Conservation (phyloP, 2,329 filamentous ascomycete genomes). For the Rhynchosporium secalis region DNA sequence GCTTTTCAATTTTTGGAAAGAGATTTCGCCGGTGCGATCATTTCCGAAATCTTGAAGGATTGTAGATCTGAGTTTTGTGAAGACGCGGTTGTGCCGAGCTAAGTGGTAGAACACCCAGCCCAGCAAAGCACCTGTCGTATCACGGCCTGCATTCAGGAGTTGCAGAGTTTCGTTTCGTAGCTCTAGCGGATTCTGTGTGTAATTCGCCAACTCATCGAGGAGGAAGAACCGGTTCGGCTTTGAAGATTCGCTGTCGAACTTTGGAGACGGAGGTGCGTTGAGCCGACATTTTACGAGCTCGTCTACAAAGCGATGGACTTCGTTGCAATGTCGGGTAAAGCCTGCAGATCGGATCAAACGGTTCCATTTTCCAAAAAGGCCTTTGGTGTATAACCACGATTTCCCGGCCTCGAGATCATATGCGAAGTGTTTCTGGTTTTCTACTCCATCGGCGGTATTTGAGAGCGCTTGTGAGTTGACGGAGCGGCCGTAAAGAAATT, state of each 20-base stretch:
- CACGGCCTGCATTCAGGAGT: conserved; percentile 57
- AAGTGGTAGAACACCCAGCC: conserved; percentile 50
- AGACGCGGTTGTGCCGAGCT: conserved; percentile 46
- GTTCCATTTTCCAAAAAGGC: conserved; percentile 21
- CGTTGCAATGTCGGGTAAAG: conserved; percentile 19
- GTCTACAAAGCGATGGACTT: conserved; percentile 30
- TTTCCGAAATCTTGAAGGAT: conserved; percentile 43
- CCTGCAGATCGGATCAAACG: no score
- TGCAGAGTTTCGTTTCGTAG: conserved; percentile 53
- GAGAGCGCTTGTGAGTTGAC: conserved; percentile 28
- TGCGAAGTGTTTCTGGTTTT: conserved; percentile 20
- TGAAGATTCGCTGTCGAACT: conserved; percentile 44
- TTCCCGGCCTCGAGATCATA: conserved; percentile 25
- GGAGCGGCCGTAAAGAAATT: conserved; percentile 55
- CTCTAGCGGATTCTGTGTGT: conserved; percentile 46
- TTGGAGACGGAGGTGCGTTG: conserved; percentile 13
- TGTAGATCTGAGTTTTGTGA: conserved; percentile 41
- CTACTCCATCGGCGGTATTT: background rate
- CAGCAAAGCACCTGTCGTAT: conserved; percentile 56
- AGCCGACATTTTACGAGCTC: conserved; percentile 25
- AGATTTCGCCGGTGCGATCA: conserved; percentile 37
- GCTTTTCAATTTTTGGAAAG: conserved; percentile 55
- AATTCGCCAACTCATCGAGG: conserved; percentile 49
- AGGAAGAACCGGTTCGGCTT: conserved; percentile 47
- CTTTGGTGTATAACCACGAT: conserved; percentile 26